These are phyloP conservation scores for Fusarium sp. DNA, from an alignment of 2,329 filamentous ascomycete genomes.

Conservation along the genomic window DNA sequence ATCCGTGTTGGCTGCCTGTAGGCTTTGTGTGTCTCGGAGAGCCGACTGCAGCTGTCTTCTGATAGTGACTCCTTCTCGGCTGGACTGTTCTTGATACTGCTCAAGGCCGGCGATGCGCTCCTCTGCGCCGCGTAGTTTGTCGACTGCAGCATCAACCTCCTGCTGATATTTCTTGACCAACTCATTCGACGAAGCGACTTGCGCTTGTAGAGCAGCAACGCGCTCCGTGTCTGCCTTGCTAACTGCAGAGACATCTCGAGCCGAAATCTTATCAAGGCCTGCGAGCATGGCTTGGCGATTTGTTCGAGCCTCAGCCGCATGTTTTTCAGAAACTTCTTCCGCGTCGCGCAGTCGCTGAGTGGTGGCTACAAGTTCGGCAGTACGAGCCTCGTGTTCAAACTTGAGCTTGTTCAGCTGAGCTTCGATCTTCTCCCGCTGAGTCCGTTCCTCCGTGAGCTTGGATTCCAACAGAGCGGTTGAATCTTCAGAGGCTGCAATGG, in stretches of 20 bases:
- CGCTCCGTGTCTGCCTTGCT: constrained; percentile 70
- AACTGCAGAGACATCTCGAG: constrained; percentile 61
- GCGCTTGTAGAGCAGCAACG: constrained; percentile 78
- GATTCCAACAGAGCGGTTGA: constrained; percentile 81
- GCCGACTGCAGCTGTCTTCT: constrained; percentile 88
- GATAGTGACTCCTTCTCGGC: constrained; percentile 89
- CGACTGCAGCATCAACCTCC: constrained; percentile 85
- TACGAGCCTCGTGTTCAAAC: constrained; percentile 83
- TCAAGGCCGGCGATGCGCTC: constrained; percentile 97
- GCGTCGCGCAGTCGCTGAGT: constrained; percentile 82
- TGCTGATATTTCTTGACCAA: constrained; percentile 89
- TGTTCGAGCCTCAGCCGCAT: constrained; percentile 86
- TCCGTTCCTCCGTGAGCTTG: constrained; percentile 84
- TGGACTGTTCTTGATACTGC: constrained; percentile 96
- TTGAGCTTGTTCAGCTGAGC: constrained; percentile 79
- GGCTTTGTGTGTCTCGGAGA: constrained; percentile 83
- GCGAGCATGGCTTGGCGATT: constrained; percentile 85
- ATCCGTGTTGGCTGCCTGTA: constrained; percentile 83
- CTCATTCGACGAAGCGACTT: constrained; percentile 80
- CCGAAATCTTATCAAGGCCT: constrained; percentile 79
- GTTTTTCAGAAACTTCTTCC: constrained; percentile 87
- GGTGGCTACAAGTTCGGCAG: constrained; percentile 78
- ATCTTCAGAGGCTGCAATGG: constrained; percentile 80
- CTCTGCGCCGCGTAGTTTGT: constrained; percentile 91
- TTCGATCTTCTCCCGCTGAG: constrained; percentile 79